Conservation (phyloP, 2,329 filamentous ascomycete genomes). For the Gremmenia infestans region DNA sequence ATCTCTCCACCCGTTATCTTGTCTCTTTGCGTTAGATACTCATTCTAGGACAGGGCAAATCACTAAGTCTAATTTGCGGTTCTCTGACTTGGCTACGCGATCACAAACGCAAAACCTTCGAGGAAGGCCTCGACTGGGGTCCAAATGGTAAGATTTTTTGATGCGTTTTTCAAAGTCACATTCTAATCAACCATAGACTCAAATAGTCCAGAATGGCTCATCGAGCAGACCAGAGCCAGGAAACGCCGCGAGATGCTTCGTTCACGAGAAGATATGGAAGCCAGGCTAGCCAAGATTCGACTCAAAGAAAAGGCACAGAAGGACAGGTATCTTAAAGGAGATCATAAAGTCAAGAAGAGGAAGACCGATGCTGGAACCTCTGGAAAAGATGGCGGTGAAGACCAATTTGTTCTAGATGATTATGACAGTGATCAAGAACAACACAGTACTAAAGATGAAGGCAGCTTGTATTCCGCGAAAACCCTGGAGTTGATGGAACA, state of each 20-base stretch:
- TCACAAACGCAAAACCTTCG: constrained; percentile 47
- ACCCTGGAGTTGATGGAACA: constrained; percentile 60
- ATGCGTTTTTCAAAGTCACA: not conserved
- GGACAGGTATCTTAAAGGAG: constrained; percentile 40
- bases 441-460: constrained; percentile 26
- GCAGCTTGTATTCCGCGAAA: constrained; percentile 50
- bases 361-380: constrained; percentile 25
- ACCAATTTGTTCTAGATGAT: constrained; percentile 59
- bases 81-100: constrained; percentile 68
- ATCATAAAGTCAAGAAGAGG: constrained; percentile 43
- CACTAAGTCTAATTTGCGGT: constrained; percentile 66
- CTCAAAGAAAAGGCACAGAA: constrained; percentile 51
- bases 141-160: constrained; percentile 15
- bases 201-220: constrained; percentile 65
- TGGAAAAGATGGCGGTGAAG: constrained; percentile 40
- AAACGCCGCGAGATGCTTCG: constrained; percentile 50
- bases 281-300: constrained; percentile 50
- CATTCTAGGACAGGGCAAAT: constrained; percentile 51
- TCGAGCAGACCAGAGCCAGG: constrained; percentile 55
- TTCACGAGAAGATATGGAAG: constrained; percentile 55
- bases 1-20: not conserved
- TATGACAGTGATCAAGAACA: constrained; percentile 60
- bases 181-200: constrained; percentile 33
- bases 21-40: not conserved
- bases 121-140: constrained; percentile 24